Percentiles rank a stretch among this genome's conserved stretches.
Evolutionary conservation across 306 rosid species (phyloP).

Genomic region (Castanea mollissima): DNA sequence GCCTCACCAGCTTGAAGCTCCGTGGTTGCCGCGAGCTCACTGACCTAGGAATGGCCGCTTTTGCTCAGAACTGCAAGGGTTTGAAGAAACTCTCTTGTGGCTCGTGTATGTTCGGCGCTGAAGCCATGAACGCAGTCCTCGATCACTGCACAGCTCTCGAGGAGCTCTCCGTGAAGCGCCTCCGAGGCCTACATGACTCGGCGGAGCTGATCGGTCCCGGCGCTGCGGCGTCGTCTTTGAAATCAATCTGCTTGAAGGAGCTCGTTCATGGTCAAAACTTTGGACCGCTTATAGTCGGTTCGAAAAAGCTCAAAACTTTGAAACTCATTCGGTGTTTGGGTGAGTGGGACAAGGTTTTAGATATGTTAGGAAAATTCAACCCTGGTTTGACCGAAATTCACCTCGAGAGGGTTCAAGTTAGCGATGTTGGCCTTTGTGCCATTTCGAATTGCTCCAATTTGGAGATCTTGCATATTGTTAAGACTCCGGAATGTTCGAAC

Average conservation of each 20-base stretch:
- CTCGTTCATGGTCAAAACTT: conserved; percentile 63
- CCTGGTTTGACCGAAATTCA: conserved; percentile 55
- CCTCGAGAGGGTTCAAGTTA: conserved; percentile 75
- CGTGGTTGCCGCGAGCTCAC: conserved; percentile 68
- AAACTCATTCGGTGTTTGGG: conserved; percentile 72
- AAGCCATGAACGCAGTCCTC: conserved; percentile 58
- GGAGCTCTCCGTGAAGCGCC: conserved; percentile 76
- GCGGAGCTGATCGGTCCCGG: conserved; percentile 42
- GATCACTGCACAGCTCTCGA: conserved; percentile 53
- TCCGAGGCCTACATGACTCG: conserved; percentile 51
- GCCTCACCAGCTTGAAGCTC: conserved; percentile 66
- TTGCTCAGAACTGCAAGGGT: conserved; percentile 56
- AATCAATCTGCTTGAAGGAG: conserved; percentile 64
- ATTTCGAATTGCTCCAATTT: conserved; percentile 50
- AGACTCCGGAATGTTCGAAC: conserved; percentile 67
- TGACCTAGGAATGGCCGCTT: conserved; percentile 48
- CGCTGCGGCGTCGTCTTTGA: conserved; percentile 44
- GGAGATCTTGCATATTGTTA: conserved; percentile 66
- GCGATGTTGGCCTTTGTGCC: conserved; percentile 68
- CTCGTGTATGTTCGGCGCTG: conserved; percentile 63
- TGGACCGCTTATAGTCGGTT: conserved; percentile 51
- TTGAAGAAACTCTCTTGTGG: conserved; percentile 72
- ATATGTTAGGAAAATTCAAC: conserved; percentile 39
- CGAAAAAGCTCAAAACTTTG: conserved; percentile 59
- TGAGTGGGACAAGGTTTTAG: conserved; percentile 69